Conservation (phyloP, 495 filamentous ascomycete species). For the Penicillium pancosmium region DNA sequence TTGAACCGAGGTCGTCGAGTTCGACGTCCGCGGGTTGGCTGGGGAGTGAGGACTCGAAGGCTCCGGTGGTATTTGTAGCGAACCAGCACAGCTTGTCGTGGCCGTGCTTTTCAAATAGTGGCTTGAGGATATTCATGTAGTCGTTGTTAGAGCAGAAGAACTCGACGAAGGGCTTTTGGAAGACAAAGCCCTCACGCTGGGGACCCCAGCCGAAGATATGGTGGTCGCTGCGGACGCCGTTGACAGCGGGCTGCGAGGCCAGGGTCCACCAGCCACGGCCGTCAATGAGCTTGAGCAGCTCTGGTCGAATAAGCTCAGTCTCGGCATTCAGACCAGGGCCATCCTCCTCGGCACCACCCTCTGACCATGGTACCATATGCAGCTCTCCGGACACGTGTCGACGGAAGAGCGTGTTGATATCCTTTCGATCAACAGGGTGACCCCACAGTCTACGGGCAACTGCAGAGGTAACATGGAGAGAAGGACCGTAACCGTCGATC, state of each 20-base stretch:
- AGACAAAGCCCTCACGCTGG: constrained; percentile 82
- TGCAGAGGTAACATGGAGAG: constrained; percentile 75
- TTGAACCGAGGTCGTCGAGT: constrained; percentile 35
- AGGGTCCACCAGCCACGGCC: constrained; percentile 89
- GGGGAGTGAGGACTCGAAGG: constrained; percentile 66
- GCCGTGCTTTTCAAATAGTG: constrained; percentile 59
- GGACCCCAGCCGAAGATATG: constrained; percentile 94
- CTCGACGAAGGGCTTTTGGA: constrained; percentile 98
- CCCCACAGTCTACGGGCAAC: constrained; percentile 86
- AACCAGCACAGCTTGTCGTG: constrained; percentile 77
- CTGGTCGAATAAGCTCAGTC: constrained; percentile 72
- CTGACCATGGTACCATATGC: constrained; percentile 84
- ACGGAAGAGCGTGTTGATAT: constrained; percentile 79
- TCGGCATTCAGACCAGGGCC: constrained; percentile 64
- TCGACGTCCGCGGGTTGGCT: constrained; percentile 34
- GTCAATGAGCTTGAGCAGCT: constrained; percentile 73
- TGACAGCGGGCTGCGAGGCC: constrained; percentile 93
- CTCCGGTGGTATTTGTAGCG: constrained; percentile 72
- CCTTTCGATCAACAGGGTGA: constrained; percentile 63
- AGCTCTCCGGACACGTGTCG: constrained; percentile 76
- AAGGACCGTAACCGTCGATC: constrained; percentile 93
- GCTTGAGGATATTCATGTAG: constrained; percentile 63
- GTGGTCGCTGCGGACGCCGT: constrained; percentile 75
- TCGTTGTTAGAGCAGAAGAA: constrained; percentile 78
- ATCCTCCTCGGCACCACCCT: constrained; percentile 69